A percentile compares a stretch with the other conserved stretches of the same genome.
These are phyloP conservation scores for Wickerhamomyces queroliae DNA, from an alignment of 805 yeast species.

Conservation along the genomic window DNA sequence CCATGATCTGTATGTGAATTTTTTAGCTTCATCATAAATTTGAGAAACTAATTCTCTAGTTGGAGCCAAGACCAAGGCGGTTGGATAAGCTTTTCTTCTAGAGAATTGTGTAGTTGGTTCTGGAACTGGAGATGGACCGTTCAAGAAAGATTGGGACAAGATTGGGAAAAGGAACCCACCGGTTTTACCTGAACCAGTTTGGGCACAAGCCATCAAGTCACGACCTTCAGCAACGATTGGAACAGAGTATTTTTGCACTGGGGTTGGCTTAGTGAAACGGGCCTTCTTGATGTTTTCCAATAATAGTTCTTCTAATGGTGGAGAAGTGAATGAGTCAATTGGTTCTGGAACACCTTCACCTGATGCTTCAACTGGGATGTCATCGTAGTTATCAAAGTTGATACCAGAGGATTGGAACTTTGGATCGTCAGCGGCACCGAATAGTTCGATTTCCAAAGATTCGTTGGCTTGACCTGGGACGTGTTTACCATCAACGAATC, in stretches of 20 bases:
- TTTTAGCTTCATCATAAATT: constrained; percentile 92
- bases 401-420: constrained; percentile 89
- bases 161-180: constrained; percentile 99
- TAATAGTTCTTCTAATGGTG: constrained; percentile 83
- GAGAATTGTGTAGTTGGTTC: constrained; percentile 42
- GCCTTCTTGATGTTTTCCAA: constrained; percentile 85
- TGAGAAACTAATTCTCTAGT: constrained; percentile 98
- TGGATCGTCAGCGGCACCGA: constrained; percentile 68
- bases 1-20: constrained; percentile 97
- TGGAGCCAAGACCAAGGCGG: constrained; percentile 94
- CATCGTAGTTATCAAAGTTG: constrained; percentile 97
- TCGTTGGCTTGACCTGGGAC: constrained; percentile 72
- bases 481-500: constrained; percentile 84
- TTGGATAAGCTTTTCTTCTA: constrained; percentile 83
- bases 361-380: constrained; percentile 96
- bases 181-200: constrained; percentile 99
- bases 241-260: constrained; percentile 90
- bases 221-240: constrained; percentile 87
- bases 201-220: constrained; percentile 97
- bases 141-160: constrained; percentile 79
- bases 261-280: constrained; percentile 93
- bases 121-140: constrained; percentile 72
- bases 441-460: constrained; percentile 70
- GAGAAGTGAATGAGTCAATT: constrained; percentile 77
- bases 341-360: constrained; percentile 96